These are phyloP conservation scores for Rhizophora apiculata DNA, from an alignment of 345 rosid genomes.

Conservation along the genomic window DNA sequence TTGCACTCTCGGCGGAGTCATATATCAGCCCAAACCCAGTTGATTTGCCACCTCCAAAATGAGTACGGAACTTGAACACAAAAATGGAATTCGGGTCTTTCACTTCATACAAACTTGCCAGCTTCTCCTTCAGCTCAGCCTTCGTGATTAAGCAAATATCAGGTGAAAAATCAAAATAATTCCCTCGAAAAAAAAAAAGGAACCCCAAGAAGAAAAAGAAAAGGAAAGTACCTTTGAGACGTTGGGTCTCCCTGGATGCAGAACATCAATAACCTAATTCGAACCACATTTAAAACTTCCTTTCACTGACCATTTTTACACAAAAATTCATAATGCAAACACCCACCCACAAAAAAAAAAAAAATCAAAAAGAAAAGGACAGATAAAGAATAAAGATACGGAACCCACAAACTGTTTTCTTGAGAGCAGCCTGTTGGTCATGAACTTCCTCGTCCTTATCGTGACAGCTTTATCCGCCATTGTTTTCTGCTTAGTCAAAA, in stretches of 20 bases:
- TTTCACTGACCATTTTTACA: background rate
- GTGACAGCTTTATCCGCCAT: constrained; percentile 59
- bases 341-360: background rate
- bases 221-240: constrained; percentile 65
- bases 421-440: constrained; percentile 54
- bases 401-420: constrained; percentile 50
- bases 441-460: constrained; percentile 50
- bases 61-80: constrained; percentile 23
- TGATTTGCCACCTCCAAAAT: constrained; percentile 23
- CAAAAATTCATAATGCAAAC: background rate
- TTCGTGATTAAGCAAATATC: constrained; percentile 8
- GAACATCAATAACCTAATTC: constrained; percentile 77
- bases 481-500: background rate
- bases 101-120: constrained; percentile 69
- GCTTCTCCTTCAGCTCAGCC: constrained; percentile 87
- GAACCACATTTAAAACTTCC: background rate
- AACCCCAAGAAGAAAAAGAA: background rate
- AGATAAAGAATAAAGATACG: too few relatives aligned
- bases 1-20: constrained; percentile 73
- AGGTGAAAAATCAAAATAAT: background rate
- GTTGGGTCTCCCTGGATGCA: constrained; percentile 89
- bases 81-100: constrained; percentile 60
- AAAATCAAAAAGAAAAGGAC: background rate
- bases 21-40: constrained; percentile 32
- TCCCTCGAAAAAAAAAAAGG: background rate